Percentiles rank a stretch among this genome's conserved stretches.
Evolutionary conservation across 2,329 filamentous ascomycete genomes (phyloP).

Genomic region (Epichloe sibirici): DNA sequence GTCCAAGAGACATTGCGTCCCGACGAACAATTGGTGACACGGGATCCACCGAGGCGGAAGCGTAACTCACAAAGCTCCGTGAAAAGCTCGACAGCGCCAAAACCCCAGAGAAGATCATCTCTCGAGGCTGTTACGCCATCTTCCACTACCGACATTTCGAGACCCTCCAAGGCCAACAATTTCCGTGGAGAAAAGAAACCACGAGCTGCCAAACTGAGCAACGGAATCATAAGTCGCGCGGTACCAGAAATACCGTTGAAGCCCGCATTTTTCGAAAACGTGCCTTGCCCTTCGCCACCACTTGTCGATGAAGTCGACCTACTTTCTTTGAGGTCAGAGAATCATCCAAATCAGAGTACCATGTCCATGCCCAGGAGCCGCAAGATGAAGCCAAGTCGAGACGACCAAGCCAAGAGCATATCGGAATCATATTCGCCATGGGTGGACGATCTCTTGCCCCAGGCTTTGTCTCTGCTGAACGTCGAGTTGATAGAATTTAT

Average conservation of each 20-base stretch:
- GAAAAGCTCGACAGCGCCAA: conserved; percentile 13
- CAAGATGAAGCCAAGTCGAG: conserved; percentile 5
- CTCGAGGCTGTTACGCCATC: conserved; percentile 19
- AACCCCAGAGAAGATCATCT: conserved; percentile 18
- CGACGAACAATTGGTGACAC: conserved; percentile 5
- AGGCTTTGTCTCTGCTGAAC: conserved; percentile 42
- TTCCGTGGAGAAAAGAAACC: conserved; percentile 23
- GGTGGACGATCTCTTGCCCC: conserved; percentile 33
- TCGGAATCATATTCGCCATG: conserved; percentile 14
- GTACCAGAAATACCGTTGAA: conserved; percentile 24
- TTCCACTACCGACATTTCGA: conserved; percentile 17
- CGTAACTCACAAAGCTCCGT: conserved; percentile 11
- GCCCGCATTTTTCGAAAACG: conserved; percentile 27
- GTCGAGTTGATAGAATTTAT: conserved; percentile 46
- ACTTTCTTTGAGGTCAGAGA: conserved; percentile 9
- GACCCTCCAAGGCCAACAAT: conserved; percentile 18
- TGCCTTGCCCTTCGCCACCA: conserved; percentile 16
- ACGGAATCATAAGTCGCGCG: conserved; percentile 14
- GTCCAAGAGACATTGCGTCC: neutral
- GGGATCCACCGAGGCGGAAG: conserved; percentile 6
- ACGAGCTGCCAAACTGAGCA: conserved; percentile 18
- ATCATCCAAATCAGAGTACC: neutral
- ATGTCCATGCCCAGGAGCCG: conserved; percentile 2
- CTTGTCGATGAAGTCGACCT: conserved; percentile 9
- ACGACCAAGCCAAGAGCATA: conserved; percentile 12